Conservation (phyloP, 1,284 basidiomycete species). For the Leucoagaricus sp. region DNA sequence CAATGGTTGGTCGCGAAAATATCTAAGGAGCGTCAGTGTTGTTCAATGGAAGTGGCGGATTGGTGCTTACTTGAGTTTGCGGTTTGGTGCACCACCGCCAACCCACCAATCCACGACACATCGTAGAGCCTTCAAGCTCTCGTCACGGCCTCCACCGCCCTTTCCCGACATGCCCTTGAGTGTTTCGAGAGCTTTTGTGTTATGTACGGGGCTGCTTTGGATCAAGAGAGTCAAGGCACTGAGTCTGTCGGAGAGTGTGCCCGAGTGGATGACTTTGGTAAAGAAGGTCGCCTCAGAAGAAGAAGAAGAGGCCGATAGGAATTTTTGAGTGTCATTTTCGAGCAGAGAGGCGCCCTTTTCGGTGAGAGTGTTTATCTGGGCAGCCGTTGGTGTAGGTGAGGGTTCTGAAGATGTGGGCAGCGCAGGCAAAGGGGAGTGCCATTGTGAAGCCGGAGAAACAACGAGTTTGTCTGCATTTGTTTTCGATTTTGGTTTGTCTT, state of each 20-base stretch:
- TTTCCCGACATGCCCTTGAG: constrained; percentile 78
- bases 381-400: constrained; percentile 39
- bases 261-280: constrained; percentile 80
- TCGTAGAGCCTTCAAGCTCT: constrained; percentile 86
- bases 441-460: constrained; percentile 56
- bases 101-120: constrained; percentile 98
- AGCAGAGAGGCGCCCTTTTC: constrained; percentile 56
- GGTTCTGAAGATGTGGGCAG: constrained; percentile 31
- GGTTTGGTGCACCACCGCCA: constrained; percentile 79
- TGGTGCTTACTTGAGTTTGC: constrained; percentile 76
- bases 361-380: constrained; percentile 47
- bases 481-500: not conserved
- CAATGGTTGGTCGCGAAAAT: constrained; percentile 92
- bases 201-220: constrained; percentile 90
- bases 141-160: constrained; percentile 87
- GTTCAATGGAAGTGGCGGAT: not conserved
- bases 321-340: constrained; percentile 47
- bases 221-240: constrained; percentile 92
- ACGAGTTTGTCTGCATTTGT: constrained; percentile 25
- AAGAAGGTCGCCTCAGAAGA: constrained; percentile 82
- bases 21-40: constrained; percentile 46
- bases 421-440: constrained; percentile 52
- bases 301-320: constrained; percentile 42
- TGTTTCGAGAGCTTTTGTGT: constrained; percentile 78
- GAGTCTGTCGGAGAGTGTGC: constrained; percentile 92